phyloP scores from a whole-genome alignment of 2,329 filamentous ascomycete genomes.

The Colletotrichum tropicicola region DNA sequence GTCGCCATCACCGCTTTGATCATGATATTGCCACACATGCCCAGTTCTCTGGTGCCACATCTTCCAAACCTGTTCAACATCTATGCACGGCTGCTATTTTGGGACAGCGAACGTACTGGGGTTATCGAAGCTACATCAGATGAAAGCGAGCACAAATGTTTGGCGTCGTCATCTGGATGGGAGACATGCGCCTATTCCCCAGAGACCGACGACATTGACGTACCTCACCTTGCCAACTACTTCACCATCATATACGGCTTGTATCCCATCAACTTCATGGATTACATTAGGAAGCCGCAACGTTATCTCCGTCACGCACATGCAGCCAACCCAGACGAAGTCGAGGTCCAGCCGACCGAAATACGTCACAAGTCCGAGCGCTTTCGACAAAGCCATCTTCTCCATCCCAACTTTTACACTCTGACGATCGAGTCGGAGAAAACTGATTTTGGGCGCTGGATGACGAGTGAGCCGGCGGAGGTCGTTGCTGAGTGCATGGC shows the following conservation, averaged over 20 bases:
- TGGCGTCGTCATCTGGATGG: constrained; percentile 60
- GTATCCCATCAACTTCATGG: constrained; percentile 87
- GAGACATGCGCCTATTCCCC: constrained; percentile 69
- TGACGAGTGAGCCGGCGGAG: constrained; percentile 81
- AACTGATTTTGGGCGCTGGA: constrained; percentile 78
- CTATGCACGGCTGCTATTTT: constrained; percentile 82
- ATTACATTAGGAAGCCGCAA: constrained; percentile 84
- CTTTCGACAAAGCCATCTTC: constrained; percentile 76
- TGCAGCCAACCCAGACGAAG: constrained; percentile 74
- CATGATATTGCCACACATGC: constrained; percentile 86
- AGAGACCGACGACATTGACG: constrained; percentile 68
- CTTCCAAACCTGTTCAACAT: constrained; percentile 82
- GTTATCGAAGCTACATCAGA: constrained; percentile 48
- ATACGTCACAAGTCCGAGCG: constrained; percentile 80
- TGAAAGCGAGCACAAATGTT: constrained; percentile 44
- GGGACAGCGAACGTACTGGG: constrained; percentile 67
- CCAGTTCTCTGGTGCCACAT: constrained; percentile 73
- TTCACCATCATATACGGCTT: constrained; percentile 86
- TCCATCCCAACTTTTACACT: constrained; percentile 87
- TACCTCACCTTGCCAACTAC: constrained; percentile 76
- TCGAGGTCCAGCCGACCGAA: constrained; percentile 81
- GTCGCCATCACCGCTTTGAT: constrained; percentile 78
- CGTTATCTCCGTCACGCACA: constrained; percentile 80
- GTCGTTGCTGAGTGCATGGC: constrained; percentile 83
- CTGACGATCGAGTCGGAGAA: constrained; percentile 83